Percentiles rank a stretch among this genome's conserved stretches.
phyloP scores from a whole-genome alignment of 2,329 filamentous ascomycete species.

The Gremmenia infestans region DNA sequence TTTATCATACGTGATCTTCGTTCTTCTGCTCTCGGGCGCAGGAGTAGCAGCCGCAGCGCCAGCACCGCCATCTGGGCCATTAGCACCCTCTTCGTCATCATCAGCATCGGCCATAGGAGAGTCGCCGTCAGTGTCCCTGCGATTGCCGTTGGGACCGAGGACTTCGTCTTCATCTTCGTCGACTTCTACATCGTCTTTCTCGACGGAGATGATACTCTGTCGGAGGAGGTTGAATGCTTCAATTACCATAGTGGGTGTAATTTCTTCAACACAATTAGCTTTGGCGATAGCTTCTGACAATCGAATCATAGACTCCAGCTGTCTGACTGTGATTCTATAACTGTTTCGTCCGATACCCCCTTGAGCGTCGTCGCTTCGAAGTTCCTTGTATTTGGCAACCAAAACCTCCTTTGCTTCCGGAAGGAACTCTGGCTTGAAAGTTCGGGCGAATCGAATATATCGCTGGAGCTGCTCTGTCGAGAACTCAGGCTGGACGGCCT shows the following conservation, averaged over 20 bases:
- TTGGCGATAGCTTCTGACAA: conserved; percentile 97
- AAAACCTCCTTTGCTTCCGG: conserved; percentile 79
- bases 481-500: conserved; percentile 86
- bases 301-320: conserved; percentile 93
- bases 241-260: conserved; percentile 76
- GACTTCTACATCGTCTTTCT: conserved; percentile 95
- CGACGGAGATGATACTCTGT: conserved; percentile 94
- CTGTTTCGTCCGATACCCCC: conserved; percentile 91
- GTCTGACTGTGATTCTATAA: conserved; percentile 94
- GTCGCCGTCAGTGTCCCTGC: conserved; percentile 43
- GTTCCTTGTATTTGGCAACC: conserved; percentile 91
- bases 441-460: conserved; percentile 93
- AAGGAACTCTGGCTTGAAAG: conserved; percentile 90
- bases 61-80: conserved; percentile 27
- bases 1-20: conserved; percentile 92
- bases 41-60: conserved; percentile 24
- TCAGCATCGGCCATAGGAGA: conserved; percentile 48
- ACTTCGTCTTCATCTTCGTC: conserved; percentile 68
- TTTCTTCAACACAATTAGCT: conserved; percentile 90
- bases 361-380: conserved; percentile 87
- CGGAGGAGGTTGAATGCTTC: conserved; percentile 89
- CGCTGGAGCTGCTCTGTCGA: conserved; percentile 94
- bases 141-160: conserved; percentile 39
- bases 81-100: conserved; percentile 41
- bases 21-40: conserved; percentile 45